These are phyloP conservation scores for Populus pruinosa DNA, from an alignment of 345 rosid genomes.

Conservation along the genomic window DNA sequence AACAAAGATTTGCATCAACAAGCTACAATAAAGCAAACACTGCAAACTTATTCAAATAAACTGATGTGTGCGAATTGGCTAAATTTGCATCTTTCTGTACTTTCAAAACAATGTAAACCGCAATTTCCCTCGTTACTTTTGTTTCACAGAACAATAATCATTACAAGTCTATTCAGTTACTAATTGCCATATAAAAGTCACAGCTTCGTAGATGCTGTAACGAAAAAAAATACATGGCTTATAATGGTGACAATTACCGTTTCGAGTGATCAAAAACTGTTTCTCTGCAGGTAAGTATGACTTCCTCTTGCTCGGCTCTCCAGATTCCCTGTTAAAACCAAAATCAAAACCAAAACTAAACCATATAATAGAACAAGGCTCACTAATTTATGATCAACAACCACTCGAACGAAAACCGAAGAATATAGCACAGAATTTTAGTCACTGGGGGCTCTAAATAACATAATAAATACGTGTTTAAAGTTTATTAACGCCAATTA, in stretches of 20 bases:
- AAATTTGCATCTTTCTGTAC: neutral
- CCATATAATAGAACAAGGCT: neutral
- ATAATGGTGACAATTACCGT: conserved; percentile 44
- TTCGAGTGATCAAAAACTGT: conserved; percentile 93
- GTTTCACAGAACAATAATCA: neutral
- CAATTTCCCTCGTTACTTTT: neutral
- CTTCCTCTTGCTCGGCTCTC: conserved; percentile 89
- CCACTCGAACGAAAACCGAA: neutral
- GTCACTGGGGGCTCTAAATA: no score
- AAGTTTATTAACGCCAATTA: neutral
- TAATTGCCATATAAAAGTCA: neutral
- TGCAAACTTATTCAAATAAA: neutral
- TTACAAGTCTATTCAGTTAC: neutral
- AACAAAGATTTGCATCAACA: neutral
- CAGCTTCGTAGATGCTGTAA: neutral
- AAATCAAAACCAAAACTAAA: neutral
- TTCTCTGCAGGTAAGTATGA: conserved; percentile 77
- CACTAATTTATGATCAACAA: neutral
- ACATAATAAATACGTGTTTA: no score
- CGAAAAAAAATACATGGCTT: neutral
- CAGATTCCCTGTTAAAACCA: conserved; percentile 70
- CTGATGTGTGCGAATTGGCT: neutral
- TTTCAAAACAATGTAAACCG: neutral
- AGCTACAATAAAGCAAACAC: neutral
- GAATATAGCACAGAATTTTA: neutral